phyloP scores from a whole-genome alignment of 805 yeast genomes.

The Cyberlindnera mrakii region DNA sequence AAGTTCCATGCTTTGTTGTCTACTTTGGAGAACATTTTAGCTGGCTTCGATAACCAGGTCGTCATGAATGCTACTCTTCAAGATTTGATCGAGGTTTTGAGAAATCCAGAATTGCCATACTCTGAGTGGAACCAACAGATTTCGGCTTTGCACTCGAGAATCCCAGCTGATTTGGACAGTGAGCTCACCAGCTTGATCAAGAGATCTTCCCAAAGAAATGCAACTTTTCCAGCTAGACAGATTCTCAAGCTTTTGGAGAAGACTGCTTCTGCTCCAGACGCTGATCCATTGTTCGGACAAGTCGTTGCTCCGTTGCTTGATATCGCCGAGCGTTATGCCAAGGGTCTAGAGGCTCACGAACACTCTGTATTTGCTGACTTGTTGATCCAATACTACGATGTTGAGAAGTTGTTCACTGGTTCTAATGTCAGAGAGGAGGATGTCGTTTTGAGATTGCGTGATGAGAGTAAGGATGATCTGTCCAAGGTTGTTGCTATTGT shows the following conservation, averaged over 20 bases:
- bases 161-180: constrained; percentile 72
- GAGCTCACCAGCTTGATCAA: constrained; percentile 59
- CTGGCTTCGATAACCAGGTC: constrained; percentile 93
- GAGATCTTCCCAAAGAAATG: constrained; percentile 56
- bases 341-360: constrained; percentile 83
- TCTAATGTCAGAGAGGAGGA: constrained; percentile 79
- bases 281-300: constrained; percentile 46
- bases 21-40: constrained; percentile 71
- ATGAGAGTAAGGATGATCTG: constrained; percentile 74
- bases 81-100: constrained; percentile 63
- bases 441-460: constrained; percentile 81
- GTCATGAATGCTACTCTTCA: constrained; percentile 81
- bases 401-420: constrained; percentile 76
- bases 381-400: constrained; percentile 64
- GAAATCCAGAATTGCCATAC: constrained; percentile 80
- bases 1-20: constrained; percentile 52
- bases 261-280: constrained; percentile 43
- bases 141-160: constrained; percentile 88
- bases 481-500: constrained; percentile 65
- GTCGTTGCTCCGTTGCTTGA: constrained; percentile 69
- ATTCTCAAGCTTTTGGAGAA: constrained; percentile 66
- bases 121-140: constrained; percentile 84
- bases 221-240: constrained; percentile 92
- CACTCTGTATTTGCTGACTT: constrained; percentile 65
- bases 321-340: constrained; percentile 61